Evolutionary conservation across 352 stramenopile species (phyloP), one percentile per base, ranked within the genome.

Genomic region (Phytophthora citrophthora): DNA sequence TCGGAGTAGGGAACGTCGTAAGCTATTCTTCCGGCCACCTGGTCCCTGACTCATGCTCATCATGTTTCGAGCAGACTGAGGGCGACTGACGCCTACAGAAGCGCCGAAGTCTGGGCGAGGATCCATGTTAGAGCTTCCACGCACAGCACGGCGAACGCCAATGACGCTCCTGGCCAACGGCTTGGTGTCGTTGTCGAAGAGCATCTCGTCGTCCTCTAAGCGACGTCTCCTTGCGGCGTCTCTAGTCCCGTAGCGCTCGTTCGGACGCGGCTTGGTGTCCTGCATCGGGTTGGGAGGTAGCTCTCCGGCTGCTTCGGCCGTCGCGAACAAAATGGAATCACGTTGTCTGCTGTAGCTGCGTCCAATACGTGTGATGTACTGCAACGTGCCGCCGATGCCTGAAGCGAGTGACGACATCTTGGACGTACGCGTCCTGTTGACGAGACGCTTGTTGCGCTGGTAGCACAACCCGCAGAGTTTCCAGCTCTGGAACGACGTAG

Each of bases 401-500:
- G 73, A 72, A 7, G 64, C 61, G n/a, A 81, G 54, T 13, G 79
- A 82, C 23, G 76, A 65, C 52, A 89, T 70, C 23, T 81, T 80
- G 18, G 80, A 83, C 23, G 86, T 68, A 11, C 75, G 70, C 48
- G 79, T 81, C 29, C 82, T 76, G 52, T 81, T 78, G 20, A 89
- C 77, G 15, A 91, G 72, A 2, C 61, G 64, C 54, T 89, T 79
- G 64, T 89, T 89, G 23, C 82, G 76, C 38, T 83, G 72, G 40
- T 83, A 91, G 59, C 82, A 91, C 34, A 85, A 64, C 4, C 59
- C 70, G 24, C 82, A 91, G 36, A 89, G 72, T 32, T 81, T 78
- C 82, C 82, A 89, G 32, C 51, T 72, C 64, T 84, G 78, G 61
- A 89, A 85, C 29, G 85, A 79, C n/a, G 82, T 89, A 2, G 74